Evolutionary conservation across 1,139 yeast species (phyloP), one percentile per base, ranked within the genome.

Genomic region (Taphrina sp.): DNA sequence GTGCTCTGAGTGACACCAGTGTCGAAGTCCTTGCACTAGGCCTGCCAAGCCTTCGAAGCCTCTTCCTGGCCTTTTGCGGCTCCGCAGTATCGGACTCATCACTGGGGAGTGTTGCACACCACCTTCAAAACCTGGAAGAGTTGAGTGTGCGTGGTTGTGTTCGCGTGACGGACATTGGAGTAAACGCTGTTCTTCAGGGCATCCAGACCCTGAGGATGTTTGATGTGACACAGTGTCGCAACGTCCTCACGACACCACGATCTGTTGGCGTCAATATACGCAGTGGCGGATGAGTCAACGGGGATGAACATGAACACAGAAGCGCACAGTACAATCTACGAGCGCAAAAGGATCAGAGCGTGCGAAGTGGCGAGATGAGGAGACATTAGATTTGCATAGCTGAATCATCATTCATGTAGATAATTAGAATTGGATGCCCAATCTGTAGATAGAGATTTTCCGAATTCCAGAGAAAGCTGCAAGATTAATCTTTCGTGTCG

Each of bases 61-160:
- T 85, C 55, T 82, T 83, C 61, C 67, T 84, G 52, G 81, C 87
- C 10, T 85, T 83, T 64, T 85, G 92, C 69, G 92, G 92, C 1
- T 78, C 85, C 47, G 90, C 92, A 0, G 88, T 85, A 3, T 81
- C 87, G 64, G 92, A 85, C 64, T 76, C 82, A 20, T 80, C 87
- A 0, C 67, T 84, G 44, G 74, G 80, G 28, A 77, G 83, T 0
- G 74, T 85, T n/a, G 80, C 86, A 1, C 69, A 82, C 43, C 81
- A 78, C 58, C 68, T 81, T 57, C 67, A 74, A 59, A 67, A 72
- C 36, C 70, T 85, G 58, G 75, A 76, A 57, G 67, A 70, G 23
- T 70, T 85, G 56, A 70, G 73, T 2, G 72, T 84, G 24, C 80
- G 80, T 45, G 92, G 92, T 1, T 85, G 94, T 68, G 75, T 83